Conservation (phyloP, 106 monocot species). For the Dendrobium officinale region DNA sequence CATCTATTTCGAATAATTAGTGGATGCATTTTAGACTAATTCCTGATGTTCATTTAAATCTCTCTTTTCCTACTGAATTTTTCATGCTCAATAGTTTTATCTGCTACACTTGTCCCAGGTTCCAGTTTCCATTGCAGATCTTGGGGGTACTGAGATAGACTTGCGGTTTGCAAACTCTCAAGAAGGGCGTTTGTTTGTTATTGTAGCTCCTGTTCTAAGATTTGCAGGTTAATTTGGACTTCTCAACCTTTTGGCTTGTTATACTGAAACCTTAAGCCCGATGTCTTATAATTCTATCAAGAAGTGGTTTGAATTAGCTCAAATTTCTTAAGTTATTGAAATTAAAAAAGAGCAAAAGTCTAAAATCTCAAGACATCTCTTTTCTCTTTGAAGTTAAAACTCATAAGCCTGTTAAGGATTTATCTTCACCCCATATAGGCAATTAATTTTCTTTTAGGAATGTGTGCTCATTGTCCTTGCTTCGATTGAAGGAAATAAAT, state of each 20-base stretch:
- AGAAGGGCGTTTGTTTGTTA: slow-evolving; percentile 79
- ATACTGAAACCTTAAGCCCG: background rate
- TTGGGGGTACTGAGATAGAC: slow-evolving; percentile 96
- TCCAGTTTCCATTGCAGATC: slow-evolving; percentile 96
- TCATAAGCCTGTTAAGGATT: too few relatives aligned
- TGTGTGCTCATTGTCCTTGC: too few relatives aligned
- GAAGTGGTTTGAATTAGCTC: too few relatives aligned
- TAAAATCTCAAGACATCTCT: too few relatives aligned
- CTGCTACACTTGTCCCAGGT: slow-evolving; percentile 37
- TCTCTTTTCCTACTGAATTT: background rate
- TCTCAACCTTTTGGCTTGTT: background rate
- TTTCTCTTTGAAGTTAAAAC: too few relatives aligned
- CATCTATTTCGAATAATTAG: background rate
- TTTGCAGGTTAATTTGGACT: slow-evolving; percentile 51
- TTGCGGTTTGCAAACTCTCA: slow-evolving; percentile 71
- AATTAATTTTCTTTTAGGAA: too few relatives aligned
- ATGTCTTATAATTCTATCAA: background rate
- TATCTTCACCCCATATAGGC: too few relatives aligned
- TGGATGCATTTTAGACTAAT: background rate
- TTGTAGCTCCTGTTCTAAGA: slow-evolving; percentile 91
- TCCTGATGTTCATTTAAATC: background rate
- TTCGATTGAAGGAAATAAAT: too few relatives aligned
- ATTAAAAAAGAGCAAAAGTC: too few relatives aligned
- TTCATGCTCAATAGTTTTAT: background rate
- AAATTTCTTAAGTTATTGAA: too few relatives aligned